Conservation (phyloP, 75 land plant species). For the Ceratopteris richardii region DNA sequence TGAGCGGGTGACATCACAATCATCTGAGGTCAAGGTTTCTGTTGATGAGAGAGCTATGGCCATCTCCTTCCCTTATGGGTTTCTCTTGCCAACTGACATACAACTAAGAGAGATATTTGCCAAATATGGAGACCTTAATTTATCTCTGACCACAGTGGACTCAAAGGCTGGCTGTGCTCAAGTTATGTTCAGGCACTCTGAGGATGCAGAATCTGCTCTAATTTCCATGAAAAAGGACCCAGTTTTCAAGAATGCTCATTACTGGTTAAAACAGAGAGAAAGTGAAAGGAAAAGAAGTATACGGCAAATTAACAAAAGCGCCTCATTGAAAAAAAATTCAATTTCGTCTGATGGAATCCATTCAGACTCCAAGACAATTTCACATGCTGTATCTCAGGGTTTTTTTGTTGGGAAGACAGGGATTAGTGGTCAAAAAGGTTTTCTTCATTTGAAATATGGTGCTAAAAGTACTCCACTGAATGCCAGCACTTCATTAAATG, state of each 20-base stretch:
- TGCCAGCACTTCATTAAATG: neutral
- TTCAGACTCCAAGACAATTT: too few species aligned
- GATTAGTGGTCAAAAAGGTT: too few species aligned
- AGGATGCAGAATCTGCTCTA: constrained; percentile 61
- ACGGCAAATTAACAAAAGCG: neutral
- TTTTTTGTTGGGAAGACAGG: too few species aligned
- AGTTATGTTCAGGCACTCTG: constrained; percentile 43
- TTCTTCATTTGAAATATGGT: neutral
- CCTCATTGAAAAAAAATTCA: neutral
- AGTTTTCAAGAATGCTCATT: constrained; percentile 47
- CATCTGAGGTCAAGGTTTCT: neutral
- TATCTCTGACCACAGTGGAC: constrained; percentile 28
- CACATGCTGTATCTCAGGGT: too few species aligned
- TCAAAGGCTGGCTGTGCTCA: constrained; percentile 31
- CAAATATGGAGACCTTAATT: constrained; percentile 38
- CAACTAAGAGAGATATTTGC: constrained; percentile 17
- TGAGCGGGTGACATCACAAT: too few species aligned
- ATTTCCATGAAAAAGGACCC: constrained; percentile 40
- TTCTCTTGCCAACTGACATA: constrained; percentile 13
- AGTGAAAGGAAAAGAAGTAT: neutral
- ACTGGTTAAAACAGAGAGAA: constrained; percentile 23
- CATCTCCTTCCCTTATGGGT: constrained; percentile 12
- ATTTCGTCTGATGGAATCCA: neutral
- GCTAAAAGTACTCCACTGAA: neutral
- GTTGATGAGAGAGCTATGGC: constrained; percentile 1